phyloP scores from a whole-genome alignment of 441 rosid species.

The Populus hybrid region DNA sequence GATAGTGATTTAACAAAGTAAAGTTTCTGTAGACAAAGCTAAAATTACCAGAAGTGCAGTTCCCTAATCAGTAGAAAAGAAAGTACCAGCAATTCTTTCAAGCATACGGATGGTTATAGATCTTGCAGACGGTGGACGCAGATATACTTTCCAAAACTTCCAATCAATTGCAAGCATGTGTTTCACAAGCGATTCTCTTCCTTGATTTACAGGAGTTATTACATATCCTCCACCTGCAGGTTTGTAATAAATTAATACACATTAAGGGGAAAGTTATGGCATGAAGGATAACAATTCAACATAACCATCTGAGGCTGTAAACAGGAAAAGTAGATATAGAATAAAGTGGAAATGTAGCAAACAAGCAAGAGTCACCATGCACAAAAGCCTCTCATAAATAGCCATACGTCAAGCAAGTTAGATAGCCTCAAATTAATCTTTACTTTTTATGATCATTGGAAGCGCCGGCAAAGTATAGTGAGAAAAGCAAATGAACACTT shows the following conservation, averaged over 20 bases:
- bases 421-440: neutral
- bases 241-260: constrained; percentile 1
- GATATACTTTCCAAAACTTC: constrained; percentile 75
- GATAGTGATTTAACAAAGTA: neutral
- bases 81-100: constrained; percentile 72
- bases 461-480: neutral
- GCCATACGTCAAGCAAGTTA: neutral
- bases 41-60: neutral
- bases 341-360: neutral
- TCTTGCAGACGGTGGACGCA: constrained; percentile 59
- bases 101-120: constrained; percentile 74
- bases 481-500: neutral
- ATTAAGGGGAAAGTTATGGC: neutral
- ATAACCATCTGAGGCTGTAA: neutral
- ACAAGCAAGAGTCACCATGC: neutral
- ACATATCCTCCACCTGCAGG: constrained; percentile 91
- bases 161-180: constrained; percentile 96
- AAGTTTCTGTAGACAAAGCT: neutral
- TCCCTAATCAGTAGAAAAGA: neutral
- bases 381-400: neutral
- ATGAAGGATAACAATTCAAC: neutral
- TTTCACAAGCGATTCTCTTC: constrained; percentile 68
- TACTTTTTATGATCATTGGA: neutral
- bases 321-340: neutral
- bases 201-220: constrained; percentile 65